Conservation (phyloP, 345 rosid species). For the Geranium brycei region DNA sequence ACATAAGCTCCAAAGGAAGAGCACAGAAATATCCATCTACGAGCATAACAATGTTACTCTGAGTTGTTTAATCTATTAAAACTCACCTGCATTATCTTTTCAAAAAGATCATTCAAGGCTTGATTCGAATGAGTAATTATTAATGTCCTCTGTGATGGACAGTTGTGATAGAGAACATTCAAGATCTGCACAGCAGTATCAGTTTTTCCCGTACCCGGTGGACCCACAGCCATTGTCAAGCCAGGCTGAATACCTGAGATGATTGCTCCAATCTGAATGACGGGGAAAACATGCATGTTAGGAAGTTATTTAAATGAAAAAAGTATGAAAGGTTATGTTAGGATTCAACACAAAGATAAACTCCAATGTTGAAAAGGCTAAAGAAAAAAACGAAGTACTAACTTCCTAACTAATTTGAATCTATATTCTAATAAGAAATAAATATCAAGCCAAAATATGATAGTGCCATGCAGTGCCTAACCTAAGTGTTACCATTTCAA, state of each 20-base stretch:
- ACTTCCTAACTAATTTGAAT: neutral
- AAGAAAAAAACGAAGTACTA: neutral
- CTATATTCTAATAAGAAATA: neutral
- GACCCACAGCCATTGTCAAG: slow-evolving; percentile 96
- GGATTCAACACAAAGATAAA: neutral
- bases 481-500: neutral
- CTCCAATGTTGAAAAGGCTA: too few species aligned
- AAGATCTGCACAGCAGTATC: slow-evolving; percentile 97
- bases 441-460: too few species aligned
- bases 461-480: neutral
- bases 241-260: slow-evolving; percentile 98
- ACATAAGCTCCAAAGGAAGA: slow-evolving; percentile 1
- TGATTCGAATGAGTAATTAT: slow-evolving; percentile 97
- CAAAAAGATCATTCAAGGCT: slow-evolving; percentile 97
- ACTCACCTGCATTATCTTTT: slow-evolving; percentile 86
- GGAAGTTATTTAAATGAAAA: neutral
- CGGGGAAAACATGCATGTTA: slow-evolving; percentile 5
- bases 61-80: neutral
- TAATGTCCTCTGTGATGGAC: slow-evolving; percentile 93
- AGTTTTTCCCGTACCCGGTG: slow-evolving; percentile 99
- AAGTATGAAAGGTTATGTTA: neutral
- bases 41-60: neutral
- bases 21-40: slow-evolving; percentile 1
- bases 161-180: slow-evolving; percentile 91
- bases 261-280: slow-evolving; percentile 84